These are phyloP conservation scores for Albugo candida DNA, from an alignment of 352 stramenopile species.

Conservation along the genomic window DNA sequence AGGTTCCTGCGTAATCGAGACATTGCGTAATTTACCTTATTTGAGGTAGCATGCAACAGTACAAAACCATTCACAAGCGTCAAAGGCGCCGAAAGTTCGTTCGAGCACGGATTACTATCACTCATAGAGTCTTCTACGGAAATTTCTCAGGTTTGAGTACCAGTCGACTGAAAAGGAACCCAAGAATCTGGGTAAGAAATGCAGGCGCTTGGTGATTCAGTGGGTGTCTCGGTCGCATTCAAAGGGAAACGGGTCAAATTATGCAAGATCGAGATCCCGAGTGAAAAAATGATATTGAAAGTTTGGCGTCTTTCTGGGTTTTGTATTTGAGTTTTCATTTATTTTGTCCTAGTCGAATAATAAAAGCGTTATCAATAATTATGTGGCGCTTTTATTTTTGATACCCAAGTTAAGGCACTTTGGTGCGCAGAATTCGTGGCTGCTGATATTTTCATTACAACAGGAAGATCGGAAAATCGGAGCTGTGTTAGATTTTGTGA, in stretches of 20 bases:
- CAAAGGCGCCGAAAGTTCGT: conserved; percentile 52
- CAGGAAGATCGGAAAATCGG: conserved; percentile 42
- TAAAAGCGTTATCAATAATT: conserved; percentile 5
- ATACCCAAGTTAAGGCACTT: conserved; percentile 43
- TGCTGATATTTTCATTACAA: conserved; percentile 52
- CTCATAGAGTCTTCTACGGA: conserved; percentile 25
- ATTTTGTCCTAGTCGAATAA: too few relatives aligned
- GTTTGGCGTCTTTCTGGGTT: neutral
- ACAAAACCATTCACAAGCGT: conserved; percentile 32
- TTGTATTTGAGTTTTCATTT: too few relatives aligned
- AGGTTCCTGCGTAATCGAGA: conserved; percentile 46
- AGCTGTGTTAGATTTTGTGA: conserved; percentile 51
- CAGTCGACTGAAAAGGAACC: neutral
- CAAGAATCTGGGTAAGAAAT: conserved; percentile 17
- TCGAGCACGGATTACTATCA: conserved; percentile 30
- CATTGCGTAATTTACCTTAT: conserved; percentile 22
- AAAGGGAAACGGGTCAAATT: conserved; percentile 49
- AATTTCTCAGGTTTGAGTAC: conserved; percentile 22
- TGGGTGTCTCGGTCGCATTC: conserved; percentile 47
- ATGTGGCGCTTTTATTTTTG: conserved; percentile 44
- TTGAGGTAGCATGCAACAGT: conserved; percentile 23
- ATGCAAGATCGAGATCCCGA: conserved; percentile 12
- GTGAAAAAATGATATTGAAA: neutral
- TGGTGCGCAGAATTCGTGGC: conserved; percentile 32
- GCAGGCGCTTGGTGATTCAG: conserved; percentile 56